Conservation (phyloP, 768 basidiomycete genomes). For the Suillus subluteus region DNA sequence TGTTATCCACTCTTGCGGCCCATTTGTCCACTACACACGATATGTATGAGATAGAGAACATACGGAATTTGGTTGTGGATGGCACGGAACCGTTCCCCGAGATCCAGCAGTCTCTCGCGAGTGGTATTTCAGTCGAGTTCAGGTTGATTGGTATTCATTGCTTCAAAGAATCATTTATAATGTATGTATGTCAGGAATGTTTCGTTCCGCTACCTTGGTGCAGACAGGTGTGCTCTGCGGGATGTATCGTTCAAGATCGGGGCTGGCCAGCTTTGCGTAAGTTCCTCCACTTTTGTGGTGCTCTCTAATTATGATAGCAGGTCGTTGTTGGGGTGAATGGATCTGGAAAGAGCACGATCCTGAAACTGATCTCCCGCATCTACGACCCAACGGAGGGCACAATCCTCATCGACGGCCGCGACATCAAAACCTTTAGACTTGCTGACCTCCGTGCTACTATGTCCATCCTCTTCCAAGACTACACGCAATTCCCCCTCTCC, state of each 20-base stretch:
- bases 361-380: constrained; percentile 72
- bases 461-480: constrained; percentile 81
- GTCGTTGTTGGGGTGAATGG: constrained; percentile 81
- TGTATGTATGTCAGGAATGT: constrained; percentile 52
- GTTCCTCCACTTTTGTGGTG: constrained; percentile 24
- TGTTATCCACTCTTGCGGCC: constrained; percentile 57
- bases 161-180: constrained; percentile 15
- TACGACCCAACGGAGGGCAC: constrained; percentile 71
- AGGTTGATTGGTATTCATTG: constrained; percentile 33
- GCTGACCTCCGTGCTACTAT: constrained; percentile 64
- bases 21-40: too few relatives aligned
- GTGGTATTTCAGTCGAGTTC: constrained; percentile 63
- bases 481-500: constrained; percentile 76
- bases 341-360: constrained; percentile 78
- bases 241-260: constrained; percentile 71
- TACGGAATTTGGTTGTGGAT: constrained; percentile 60
- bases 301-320: constrained; percentile 34
- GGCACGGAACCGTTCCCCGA: constrained; percentile 55
- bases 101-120: constrained; percentile 41
- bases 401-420: constrained; percentile 64
- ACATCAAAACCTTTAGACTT: constrained; percentile 63
- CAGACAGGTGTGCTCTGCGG: constrained; percentile 52
- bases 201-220: constrained; percentile 68
- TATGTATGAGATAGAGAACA: constrained; percentile 61
- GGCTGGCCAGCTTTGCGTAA: constrained; percentile 74